Evolutionary conservation across 108 stramenopile genomes (phyloP).

Genomic region (Skeletonema potamos): DNA sequence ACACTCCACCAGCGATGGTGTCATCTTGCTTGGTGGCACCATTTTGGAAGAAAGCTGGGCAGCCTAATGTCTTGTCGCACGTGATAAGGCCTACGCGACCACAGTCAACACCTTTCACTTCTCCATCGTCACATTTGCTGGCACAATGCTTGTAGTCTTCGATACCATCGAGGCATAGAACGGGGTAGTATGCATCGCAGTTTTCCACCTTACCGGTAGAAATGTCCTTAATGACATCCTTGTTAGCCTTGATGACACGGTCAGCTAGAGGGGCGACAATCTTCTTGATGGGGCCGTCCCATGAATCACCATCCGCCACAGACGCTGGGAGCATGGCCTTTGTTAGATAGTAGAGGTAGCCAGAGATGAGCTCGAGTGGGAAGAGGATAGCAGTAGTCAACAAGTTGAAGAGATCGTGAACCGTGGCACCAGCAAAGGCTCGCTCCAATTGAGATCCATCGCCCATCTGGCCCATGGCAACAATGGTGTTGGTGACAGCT

Average conservation of each 20-base stretch:
- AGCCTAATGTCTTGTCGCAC: slow-evolving; percentile 60
- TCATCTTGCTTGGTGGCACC: slow-evolving; percentile 68
- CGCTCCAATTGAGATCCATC: slow-evolving; percentile 85
- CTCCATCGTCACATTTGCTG: slow-evolving; percentile 18
- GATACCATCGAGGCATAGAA: slow-evolving; percentile 40
- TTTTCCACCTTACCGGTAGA: slow-evolving; percentile 53
- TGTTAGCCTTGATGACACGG: slow-evolving; percentile 75
- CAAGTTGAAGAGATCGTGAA: slow-evolving; percentile 93
- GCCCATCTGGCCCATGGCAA: slow-evolving; percentile 86
- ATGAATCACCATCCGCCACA: slow-evolving; percentile 56
- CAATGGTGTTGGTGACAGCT: slow-evolving; percentile 69
- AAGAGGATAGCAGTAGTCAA: slow-evolving; percentile 74
- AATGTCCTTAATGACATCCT: slow-evolving; percentile 68
- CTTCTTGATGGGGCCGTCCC: slow-evolving; percentile 79
- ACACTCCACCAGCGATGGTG: slow-evolving; percentile 64
- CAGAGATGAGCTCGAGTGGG: slow-evolving; percentile 72
- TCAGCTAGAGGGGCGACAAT: slow-evolving; percentile 67
- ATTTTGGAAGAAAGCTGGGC: slow-evolving; percentile 81
- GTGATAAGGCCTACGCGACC: slow-evolving; percentile 64
- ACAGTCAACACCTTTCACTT: slow-evolving; percentile 19
- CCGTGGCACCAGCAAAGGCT: slow-evolving; percentile 90
- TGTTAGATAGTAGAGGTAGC: slow-evolving; percentile 62
- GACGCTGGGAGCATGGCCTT: slow-evolving; percentile 62
- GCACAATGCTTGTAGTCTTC: slow-evolving; percentile 57
- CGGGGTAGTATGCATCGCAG: slow-evolving; percentile 65